These are phyloP conservation scores for Saccharomycopsis olivae DNA, from an alignment of 805 yeast genomes.

Conservation along the genomic window DNA sequence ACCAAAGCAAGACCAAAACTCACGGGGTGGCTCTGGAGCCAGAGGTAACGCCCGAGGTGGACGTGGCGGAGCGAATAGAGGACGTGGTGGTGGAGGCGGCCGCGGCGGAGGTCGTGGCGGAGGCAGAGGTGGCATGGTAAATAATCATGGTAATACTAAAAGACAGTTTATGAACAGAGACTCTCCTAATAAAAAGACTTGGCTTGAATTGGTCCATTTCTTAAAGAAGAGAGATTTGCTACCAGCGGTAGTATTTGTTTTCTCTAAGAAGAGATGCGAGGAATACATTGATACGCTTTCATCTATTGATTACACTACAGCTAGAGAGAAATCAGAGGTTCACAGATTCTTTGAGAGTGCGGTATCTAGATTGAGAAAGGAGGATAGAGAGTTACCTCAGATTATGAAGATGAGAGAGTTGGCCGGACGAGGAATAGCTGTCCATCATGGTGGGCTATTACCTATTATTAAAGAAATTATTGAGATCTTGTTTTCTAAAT, in stretches of 20 bases:
- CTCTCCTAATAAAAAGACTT: constrained; percentile 70
- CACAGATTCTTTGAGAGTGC: constrained; percentile 91
- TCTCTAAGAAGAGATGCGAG: constrained; percentile 88
- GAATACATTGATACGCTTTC: constrained; percentile 76
- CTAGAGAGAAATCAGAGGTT: constrained; percentile 81
- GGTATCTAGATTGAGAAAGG: constrained; percentile 74
- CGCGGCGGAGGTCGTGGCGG: constrained; percentile 22
- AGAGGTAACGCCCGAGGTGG: constrained; percentile 28
- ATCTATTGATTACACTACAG: constrained; percentile 68
- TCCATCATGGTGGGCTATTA: constrained; percentile 87
- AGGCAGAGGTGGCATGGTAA: constrained; percentile 14
- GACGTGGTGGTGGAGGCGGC: constrained; percentile 24
- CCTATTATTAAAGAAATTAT: constrained; percentile 92
- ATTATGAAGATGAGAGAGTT: constrained; percentile 73
- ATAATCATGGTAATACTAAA: constrained; percentile 23
- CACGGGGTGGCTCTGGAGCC: constrained; percentile 29
- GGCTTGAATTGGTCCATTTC: constrained; percentile 64
- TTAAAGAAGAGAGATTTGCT: constrained; percentile 58
- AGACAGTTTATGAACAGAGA: constrained; percentile 33
- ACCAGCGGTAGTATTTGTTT: constrained; percentile 90
- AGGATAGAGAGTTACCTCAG: constrained; percentile 90
- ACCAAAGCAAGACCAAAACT: constrained; percentile 29
- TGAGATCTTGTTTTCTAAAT: constrained; percentile 81
- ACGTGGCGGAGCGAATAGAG: constrained; percentile 27
- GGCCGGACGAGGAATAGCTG: constrained; percentile 85